Conservation (phyloP, 148 eudicot species). For the Rhododendron ferrugineum region DNA sequence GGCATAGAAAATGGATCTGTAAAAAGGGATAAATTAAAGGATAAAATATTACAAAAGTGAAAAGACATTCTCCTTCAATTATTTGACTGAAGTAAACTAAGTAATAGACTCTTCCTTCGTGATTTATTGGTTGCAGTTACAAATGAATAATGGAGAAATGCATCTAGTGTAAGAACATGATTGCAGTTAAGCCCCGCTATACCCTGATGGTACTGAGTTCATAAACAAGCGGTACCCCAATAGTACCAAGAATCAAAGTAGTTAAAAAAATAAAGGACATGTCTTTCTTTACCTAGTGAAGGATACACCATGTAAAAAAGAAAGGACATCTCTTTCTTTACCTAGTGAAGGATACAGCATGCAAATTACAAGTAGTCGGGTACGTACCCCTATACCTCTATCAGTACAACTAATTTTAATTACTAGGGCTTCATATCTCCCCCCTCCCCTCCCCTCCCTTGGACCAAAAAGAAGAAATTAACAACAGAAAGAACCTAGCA, state of each 20-base stretch:
- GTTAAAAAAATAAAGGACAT: not conserved
- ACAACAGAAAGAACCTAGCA: not conserved
- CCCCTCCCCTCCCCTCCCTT: not conserved
- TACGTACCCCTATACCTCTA: not conserved
- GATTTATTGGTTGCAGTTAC: not conserved
- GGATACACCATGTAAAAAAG: not conserved
- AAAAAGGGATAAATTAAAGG: constrained; percentile 6
- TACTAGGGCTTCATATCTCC: not conserved
- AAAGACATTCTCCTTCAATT: not conserved
- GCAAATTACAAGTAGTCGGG: not conserved
- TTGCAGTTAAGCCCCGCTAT: not conserved
- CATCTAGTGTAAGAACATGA: not conserved
- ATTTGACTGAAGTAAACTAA: not conserved
- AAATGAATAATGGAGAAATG: not conserved
- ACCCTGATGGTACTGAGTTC: not conserved
- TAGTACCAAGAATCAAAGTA: not conserved
- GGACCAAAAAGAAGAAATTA: not conserved
- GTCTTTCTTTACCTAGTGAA: not conserved
- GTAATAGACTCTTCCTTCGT: not conserved
- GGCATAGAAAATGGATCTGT: constrained; percentile 95
- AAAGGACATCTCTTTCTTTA: not conserved
- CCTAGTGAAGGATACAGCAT: not conserved
- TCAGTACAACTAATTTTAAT: not conserved
- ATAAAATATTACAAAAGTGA: not conserved
- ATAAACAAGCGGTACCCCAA: not conserved